Conservation (phyloP, 2,329 filamentous ascomycete species). For the Tolypocladium tundrense region DNA sequence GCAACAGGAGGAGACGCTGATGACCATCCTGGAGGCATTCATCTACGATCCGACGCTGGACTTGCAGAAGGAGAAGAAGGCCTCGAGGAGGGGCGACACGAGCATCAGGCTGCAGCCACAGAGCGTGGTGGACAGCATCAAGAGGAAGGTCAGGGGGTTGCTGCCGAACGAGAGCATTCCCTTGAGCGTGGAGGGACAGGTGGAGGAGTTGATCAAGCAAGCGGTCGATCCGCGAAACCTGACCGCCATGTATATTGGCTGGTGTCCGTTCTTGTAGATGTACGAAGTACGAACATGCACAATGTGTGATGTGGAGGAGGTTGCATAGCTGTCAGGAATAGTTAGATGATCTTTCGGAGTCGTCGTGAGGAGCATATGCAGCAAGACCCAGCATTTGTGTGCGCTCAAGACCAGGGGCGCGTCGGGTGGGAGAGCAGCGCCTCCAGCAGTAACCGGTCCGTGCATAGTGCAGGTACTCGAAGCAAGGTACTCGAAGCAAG, state of each 20-base stretch:
- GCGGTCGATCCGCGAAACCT: slow-evolving; percentile 73
- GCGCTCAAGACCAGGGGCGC: background rate
- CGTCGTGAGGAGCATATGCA: background rate
- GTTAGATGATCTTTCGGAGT: background rate
- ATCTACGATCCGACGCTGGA: slow-evolving; percentile 95
- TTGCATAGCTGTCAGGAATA: background rate
- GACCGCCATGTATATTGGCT: slow-evolving; percentile 94
- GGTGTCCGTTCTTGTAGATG: slow-evolving; percentile 52
- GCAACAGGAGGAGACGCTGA: slow-evolving; percentile 89
- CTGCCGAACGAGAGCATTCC: slow-evolving; percentile 83
- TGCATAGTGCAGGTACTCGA: too few species aligned
- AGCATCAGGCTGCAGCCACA: slow-evolving; percentile 43
- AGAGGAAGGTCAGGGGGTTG: slow-evolving; percentile 75
- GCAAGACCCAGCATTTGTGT: background rate
- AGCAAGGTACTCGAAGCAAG: background rate
- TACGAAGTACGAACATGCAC: background rate
- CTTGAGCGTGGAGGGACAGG: slow-evolving; percentile 89
- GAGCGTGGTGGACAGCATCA: slow-evolving; percentile 82
- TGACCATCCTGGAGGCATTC: slow-evolving; percentile 96
- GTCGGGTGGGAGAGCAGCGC: background rate
- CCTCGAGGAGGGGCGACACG: slow-evolving; percentile 24
- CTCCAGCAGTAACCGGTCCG: background rate
- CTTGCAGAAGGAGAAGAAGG: slow-evolving; percentile 59
- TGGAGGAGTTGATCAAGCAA: slow-evolving; percentile 86
- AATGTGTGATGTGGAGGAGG: background rate